These are phyloP conservation scores for Penicillium occitanis DNA, from an alignment of 2,329 filamentous ascomycete species.

Conservation along the genomic window DNA sequence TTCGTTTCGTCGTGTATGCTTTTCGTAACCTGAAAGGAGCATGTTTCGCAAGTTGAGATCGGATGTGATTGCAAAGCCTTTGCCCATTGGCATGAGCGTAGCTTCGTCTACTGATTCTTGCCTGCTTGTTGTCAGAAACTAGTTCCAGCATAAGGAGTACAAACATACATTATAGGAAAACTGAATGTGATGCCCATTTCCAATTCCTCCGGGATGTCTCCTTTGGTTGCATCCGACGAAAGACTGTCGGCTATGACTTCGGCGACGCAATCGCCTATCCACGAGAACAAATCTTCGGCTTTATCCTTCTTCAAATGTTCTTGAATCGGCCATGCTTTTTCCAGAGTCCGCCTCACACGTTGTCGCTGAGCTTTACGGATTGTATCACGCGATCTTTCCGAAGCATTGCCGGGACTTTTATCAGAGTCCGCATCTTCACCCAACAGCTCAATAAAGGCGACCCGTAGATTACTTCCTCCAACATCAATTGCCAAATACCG, in stretches of 20 bases:
- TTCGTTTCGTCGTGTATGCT: conserved; percentile 47
- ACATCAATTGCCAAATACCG: conserved; percentile 59
- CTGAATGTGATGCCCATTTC: conserved; percentile 53
- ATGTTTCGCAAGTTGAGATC: conserved; percentile 57
- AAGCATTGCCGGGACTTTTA: conserved; percentile 31
- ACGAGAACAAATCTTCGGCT: conserved; percentile 72
- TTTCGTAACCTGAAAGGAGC: conserved; percentile 54
- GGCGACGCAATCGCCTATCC: conserved; percentile 76
- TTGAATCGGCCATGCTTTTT: conserved; percentile 55
- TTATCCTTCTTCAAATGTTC: conserved; percentile 63
- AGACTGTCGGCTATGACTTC: conserved; percentile 63
- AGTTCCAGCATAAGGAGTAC: background rate
- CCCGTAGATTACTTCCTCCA: conserved; percentile 57
- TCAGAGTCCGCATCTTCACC: conserved; percentile 44
- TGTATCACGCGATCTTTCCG: conserved; percentile 43
- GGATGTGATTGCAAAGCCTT: conserved; percentile 58
- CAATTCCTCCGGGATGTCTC: conserved; percentile 44
- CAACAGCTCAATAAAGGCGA: conserved; percentile 56
- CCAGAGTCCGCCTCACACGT: conserved; percentile 47
- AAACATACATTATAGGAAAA: conserved; percentile 51
- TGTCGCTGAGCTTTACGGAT: conserved; percentile 50
- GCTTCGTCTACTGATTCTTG: conserved; percentile 56
- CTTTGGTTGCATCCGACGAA: conserved; percentile 40
- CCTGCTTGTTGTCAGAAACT: conserved; percentile 28
- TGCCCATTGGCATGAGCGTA: conserved; percentile 59